phyloP scores from a whole-genome alignment of 768 basidiomycete species.

The Boletellus sp. region DNA sequence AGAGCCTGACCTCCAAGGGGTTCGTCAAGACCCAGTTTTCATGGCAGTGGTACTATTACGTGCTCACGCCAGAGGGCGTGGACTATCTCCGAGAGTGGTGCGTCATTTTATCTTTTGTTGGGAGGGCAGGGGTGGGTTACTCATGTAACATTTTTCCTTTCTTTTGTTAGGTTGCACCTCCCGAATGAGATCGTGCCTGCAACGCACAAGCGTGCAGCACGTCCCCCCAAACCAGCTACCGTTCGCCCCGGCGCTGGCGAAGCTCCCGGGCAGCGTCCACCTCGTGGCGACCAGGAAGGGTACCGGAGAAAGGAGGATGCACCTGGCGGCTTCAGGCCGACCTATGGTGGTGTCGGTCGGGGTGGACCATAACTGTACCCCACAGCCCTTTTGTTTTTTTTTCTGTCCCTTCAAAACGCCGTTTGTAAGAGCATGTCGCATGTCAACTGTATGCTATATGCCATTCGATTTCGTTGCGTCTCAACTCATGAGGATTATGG shows the following conservation, averaged over 20 bases:
- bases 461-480: constrained; percentile 3
- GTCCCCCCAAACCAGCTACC: constrained; percentile 78
- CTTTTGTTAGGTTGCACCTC: constrained; percentile 73
- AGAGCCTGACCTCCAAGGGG: constrained; percentile 69
- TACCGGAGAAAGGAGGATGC: constrained; percentile 88
- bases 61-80: constrained; percentile 93
- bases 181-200: constrained; percentile 94
- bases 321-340: constrained; percentile 84
- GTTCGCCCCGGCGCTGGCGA: constrained; percentile 68
- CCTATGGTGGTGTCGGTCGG: constrained; percentile 85
- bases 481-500: background rate
- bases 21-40: constrained; percentile 99
- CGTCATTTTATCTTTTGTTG: constrained; percentile 3
- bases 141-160: background rate
- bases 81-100: constrained; percentile 93
- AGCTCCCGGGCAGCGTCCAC: constrained; percentile 81
- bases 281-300: constrained; percentile 77
- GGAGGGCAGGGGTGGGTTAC: background rate
- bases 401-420: constrained; percentile 11
- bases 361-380: constrained; percentile 82
- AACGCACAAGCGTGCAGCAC: constrained; percentile 95
- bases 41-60: constrained; percentile 99
- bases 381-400: background rate
- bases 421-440: constrained; percentile 28
- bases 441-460: constrained; percentile 27